Percentiles rank a stretch among this genome's conserved stretches.
These are phyloP conservation scores for Silene latifolia DNA, from an alignment of 148 eudicot genomes.

Conservation along the genomic window DNA sequence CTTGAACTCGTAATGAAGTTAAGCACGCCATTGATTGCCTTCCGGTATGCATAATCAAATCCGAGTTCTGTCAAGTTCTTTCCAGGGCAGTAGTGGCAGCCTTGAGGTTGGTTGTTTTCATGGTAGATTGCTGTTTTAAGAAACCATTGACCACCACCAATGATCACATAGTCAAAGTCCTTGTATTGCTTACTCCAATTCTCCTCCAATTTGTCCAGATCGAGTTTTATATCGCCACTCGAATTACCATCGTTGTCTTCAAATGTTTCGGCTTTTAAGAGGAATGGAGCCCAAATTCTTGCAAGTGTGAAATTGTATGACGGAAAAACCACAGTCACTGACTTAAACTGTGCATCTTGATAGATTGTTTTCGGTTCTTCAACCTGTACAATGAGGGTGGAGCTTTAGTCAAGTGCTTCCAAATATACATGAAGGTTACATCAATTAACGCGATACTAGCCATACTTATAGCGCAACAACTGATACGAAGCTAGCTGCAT, in stretches of 20 bases:
- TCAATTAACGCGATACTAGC: background rate
- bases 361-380: conserved; percentile 62
- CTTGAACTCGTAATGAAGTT: conserved; percentile 36
- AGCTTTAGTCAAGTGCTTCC: background rate
- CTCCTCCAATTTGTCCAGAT: conserved; percentile 64
- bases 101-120: conserved; percentile 46
- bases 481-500: background rate
- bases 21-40: conserved; percentile 33
- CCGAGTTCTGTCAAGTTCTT: conserved; percentile 60
- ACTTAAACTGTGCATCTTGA: conserved; percentile 56
- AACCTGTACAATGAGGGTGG: conserved; percentile 36
- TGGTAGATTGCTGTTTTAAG: conserved; percentile 58
- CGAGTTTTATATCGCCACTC: conserved; percentile 46
- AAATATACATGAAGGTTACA: background rate
- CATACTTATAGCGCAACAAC: background rate
- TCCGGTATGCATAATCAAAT: conserved; percentile 50
- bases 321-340: conserved; percentile 65
- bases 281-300: conserved; percentile 72
- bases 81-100: conserved; percentile 65
- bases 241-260: conserved; percentile 64
- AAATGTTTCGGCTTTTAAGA: conserved; percentile 49
- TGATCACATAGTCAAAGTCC: conserved; percentile 47
- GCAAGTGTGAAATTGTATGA: conserved; percentile 62
- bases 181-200: conserved; percentile 51
- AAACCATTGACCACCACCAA: conserved; percentile 79